Conservation (phyloP, 495 filamentous ascomycete genomes). For the Trichocladium antarcticum region DNA sequence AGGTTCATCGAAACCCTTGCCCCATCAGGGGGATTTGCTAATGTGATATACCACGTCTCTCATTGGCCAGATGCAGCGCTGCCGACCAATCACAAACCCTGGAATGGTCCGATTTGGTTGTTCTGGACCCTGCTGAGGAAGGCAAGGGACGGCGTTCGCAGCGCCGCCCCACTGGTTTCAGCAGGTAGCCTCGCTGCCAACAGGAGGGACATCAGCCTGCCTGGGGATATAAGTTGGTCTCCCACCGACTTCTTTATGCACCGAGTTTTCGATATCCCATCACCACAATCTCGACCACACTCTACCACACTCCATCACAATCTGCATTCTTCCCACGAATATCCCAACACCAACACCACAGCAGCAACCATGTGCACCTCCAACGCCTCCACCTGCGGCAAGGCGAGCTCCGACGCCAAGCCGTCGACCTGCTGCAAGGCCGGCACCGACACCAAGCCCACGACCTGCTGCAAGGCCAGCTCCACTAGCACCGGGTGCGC, state of each 20-base stretch:
- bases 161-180: conserved; percentile 6
- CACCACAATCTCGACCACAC: background rate
- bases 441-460: conserved; percentile 11
- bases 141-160: background rate
- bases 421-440: conserved; percentile 43
- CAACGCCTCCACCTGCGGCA: conserved; percentile 1
- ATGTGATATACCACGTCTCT: conserved; percentile 21
- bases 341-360: background rate
- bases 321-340: too few species aligned
- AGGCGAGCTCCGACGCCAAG: conserved; percentile 19
- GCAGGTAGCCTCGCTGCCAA: conserved; percentile 16
- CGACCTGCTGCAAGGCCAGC: conserved; percentile 33
- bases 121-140: background rate
- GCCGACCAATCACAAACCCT: conserved; percentile 11
- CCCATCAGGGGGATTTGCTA: background rate
- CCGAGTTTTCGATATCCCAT: background rate
- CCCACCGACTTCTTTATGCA: background rate
- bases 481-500: conserved; percentile 31
- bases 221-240: conserved; percentile 11
- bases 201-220: conserved; percentile 13
- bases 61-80: conserved; percentile 9
- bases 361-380: background rate
- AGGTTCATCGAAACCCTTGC: background rate
- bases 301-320: background rate
- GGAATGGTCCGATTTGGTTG: conserved; percentile 15